A percentile compares a stretch with the other conserved stretches of the same genome.
Conservation (phyloP, 441 rosid genomes). For the Cnidoscolus chayamansa region DNA sequence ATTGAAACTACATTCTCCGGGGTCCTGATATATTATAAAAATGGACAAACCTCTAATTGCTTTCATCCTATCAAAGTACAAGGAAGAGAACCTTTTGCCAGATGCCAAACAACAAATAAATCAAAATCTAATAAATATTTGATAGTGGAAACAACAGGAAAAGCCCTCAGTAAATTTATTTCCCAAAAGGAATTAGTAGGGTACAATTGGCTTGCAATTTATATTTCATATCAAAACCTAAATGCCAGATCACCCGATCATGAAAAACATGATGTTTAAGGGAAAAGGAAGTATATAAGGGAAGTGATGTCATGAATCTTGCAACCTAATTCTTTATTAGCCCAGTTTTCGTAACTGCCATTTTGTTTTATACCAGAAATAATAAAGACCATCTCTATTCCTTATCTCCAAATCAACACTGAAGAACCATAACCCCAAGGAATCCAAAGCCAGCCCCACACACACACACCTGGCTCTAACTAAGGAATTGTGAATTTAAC, state of each 20-base stretch:
- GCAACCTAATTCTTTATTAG: background rate
- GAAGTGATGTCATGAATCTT: background rate
- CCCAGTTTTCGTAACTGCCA: background rate
- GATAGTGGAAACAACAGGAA: background rate
- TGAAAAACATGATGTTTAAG: background rate
- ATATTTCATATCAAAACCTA: constrained; percentile 7
- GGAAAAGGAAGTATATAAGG: background rate
- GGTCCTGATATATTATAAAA: background rate
- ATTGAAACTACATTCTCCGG: background rate
- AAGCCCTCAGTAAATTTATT: background rate
- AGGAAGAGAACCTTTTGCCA: background rate
- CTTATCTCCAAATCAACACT: background rate
- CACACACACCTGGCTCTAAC: background rate
- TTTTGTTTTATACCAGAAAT: background rate
- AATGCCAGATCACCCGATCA: background rate
- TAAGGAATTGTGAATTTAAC: background rate
- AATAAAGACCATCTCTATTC: constrained; percentile 2
- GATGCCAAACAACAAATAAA: background rate
- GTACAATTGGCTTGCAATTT: background rate
- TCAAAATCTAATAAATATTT: background rate
- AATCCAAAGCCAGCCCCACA: background rate
- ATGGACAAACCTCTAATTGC: background rate
- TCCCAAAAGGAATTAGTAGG: background rate
- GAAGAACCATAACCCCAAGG: background rate
- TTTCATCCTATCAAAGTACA: background rate